These are phyloP conservation scores for Helminthosporium solani DNA, from an alignment of 2,329 filamentous ascomycete species.

Conservation along the genomic window DNA sequence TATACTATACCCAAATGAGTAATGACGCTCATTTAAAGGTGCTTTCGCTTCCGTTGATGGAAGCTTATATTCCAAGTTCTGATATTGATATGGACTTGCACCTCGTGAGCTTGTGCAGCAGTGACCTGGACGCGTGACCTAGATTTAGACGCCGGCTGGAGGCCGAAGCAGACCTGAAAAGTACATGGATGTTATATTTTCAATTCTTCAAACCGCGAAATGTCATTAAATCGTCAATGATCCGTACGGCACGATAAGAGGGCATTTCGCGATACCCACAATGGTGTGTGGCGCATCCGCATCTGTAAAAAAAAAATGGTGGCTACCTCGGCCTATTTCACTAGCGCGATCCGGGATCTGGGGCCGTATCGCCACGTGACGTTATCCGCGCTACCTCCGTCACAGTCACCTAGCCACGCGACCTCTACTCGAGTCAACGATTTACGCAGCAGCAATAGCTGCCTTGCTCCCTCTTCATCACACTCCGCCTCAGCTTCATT, in stretches of 20 bases:
- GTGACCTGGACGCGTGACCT: conserved; percentile 3
- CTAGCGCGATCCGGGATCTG: background rate
- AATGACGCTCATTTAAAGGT: too few species aligned
- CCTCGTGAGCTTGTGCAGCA: background rate
- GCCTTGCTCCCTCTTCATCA: conserved; percentile 13
- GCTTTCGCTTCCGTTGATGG: too few species aligned
- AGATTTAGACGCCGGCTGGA: background rate
- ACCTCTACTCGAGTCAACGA: conserved; percentile 8
- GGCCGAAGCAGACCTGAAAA: background rate
- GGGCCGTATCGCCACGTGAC: conserved; percentile 9
- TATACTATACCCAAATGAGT: too few species aligned
- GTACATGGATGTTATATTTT: background rate
- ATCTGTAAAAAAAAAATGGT: too few species aligned
- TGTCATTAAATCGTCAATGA: too few species aligned
- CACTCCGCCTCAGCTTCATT: conserved; percentile 1
- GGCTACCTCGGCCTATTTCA: background rate
- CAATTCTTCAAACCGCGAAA: too few species aligned
- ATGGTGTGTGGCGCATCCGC: background rate
- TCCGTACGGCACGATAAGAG: background rate
- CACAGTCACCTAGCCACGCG: conserved; percentile 9
- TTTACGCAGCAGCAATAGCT: conserved; percentile 15
- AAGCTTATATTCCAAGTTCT: too few species aligned
- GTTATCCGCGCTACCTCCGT: conserved; percentile 7
- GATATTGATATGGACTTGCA: too few species aligned
- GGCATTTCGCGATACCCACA: background rate